A percentile compares a stretch with the other conserved stretches of the same genome.
Evolutionary conservation across 306 rosid species (phyloP).

Genomic region (Medicago truncatula): MtrunA17r5.0-ANR NC_053043.1:3439001-3439500

Average conservation of each 20-base stretch:
- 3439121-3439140: slow-evolving; percentile 57
- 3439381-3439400: slow-evolving; percentile 71
- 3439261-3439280: slow-evolving; percentile 59
- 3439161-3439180: slow-evolving; percentile 71
- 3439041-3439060: slow-evolving; percentile 69
- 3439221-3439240: slow-evolving; percentile 75
- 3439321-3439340: slow-evolving; percentile 62
- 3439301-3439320: slow-evolving; percentile 67
- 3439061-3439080: slow-evolving; percentile 63
- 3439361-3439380: slow-evolving; percentile 56
- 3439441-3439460: neutral
- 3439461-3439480: slow-evolving; percentile 53
- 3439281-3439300: slow-evolving; percentile 68
- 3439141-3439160: slow-evolving; percentile 65
- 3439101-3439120: slow-evolving; percentile 71
- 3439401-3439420: slow-evolving; percentile 66
- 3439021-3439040: slow-evolving; percentile 56
- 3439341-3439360: slow-evolving; percentile 61
- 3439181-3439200: slow-evolving; percentile 67
- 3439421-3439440: neutral
- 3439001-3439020: slow-evolving; percentile 74
- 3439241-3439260: slow-evolving; percentile 54
- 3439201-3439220: slow-evolving; percentile 76
- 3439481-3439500: slow-evolving; percentile 67
- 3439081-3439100: slow-evolving; percentile 80